Percentiles rank a stretch among this genome's conserved stretches.
phyloP scores from a whole-genome alignment of 345 rosid species.

The Ricinus communis region DNA sequence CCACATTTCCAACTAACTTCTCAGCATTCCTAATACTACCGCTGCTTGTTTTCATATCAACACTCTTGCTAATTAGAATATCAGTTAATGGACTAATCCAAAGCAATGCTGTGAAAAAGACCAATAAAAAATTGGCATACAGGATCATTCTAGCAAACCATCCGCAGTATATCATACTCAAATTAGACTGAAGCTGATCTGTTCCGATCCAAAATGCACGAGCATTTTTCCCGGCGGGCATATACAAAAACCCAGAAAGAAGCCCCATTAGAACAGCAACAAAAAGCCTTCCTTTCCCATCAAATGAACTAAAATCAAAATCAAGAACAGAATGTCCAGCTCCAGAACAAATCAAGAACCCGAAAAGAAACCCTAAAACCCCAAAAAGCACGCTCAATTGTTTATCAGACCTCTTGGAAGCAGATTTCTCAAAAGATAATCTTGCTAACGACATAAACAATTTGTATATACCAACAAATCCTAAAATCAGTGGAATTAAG shows the following conservation, averaged over 20 bases:
- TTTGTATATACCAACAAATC: slow-evolving; percentile 44
- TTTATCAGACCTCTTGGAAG: slow-evolving; percentile 82
- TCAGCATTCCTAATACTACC: slow-evolving; percentile 21
- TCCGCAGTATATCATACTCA: slow-evolving; percentile 72
- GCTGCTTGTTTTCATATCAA: slow-evolving; percentile 4
- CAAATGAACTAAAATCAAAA: slow-evolving; percentile 57
- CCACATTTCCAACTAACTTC: slow-evolving; percentile 60
- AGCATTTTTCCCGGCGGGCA: slow-evolving; percentile 76
- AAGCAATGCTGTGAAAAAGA: slow-evolving; percentile 63
- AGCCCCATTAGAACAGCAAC: slow-evolving; percentile 62
- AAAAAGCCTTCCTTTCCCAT: slow-evolving; percentile 49
- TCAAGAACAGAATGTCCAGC: slow-evolving; percentile 45
- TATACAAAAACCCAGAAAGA: slow-evolving; percentile 54
- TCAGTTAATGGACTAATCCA: slow-evolving; percentile 78
- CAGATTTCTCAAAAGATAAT: slow-evolving; percentile 76
- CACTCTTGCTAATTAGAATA: slow-evolving; percentile 41
- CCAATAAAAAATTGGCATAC: slow-evolving; percentile 43
- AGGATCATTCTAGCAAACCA: slow-evolving; percentile 71
- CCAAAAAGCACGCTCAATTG: slow-evolving; percentile 56
- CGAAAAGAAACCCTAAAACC: slow-evolving; percentile 54
- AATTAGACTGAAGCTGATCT: slow-evolving; percentile 67
- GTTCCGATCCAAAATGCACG: slow-evolving; percentile 92
- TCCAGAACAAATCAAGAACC: slow-evolving; percentile 52
- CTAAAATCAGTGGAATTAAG: slow-evolving; percentile 57
- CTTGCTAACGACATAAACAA: slow-evolving; percentile 46